Percentiles rank a stretch among this genome's conserved stretches.
Evolutionary conservation across 2,329 filamentous ascomycete species (phyloP).

Genomic region (Trichoderma citrinoviride): DNA sequence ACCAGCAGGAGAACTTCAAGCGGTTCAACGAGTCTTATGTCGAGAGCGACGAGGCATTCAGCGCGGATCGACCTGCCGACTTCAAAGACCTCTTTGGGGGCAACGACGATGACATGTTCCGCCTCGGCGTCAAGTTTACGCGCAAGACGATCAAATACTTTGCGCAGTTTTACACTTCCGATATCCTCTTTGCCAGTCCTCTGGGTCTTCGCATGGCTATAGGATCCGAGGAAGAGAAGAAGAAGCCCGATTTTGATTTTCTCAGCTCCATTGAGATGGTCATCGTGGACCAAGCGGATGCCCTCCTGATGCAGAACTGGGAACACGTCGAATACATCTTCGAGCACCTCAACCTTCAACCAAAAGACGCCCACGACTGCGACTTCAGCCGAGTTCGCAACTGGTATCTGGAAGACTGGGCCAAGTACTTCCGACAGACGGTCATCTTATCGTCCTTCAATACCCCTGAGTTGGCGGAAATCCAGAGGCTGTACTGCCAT

Average conservation of each 20-base stretch:
- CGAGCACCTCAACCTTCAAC: slow-evolving; percentile 85
- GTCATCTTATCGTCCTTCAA: slow-evolving; percentile 78
- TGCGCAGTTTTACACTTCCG: slow-evolving; percentile 91
- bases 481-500: slow-evolving; percentile 72
- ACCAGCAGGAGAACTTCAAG: slow-evolving; percentile 93
- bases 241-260: slow-evolving; percentile 77
- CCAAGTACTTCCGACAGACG: slow-evolving; percentile 79
- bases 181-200: slow-evolving; percentile 89
- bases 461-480: slow-evolving; percentile 80
- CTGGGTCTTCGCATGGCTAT: slow-evolving; percentile 88
- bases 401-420: slow-evolving; percentile 91
- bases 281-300: slow-evolving; percentile 87
- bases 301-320: slow-evolving; percentile 97
- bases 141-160: slow-evolving; percentile 95
- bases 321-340: slow-evolving; percentile 93
- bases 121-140: slow-evolving; percentile 93
- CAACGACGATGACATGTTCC: slow-evolving; percentile 97
- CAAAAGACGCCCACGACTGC: slow-evolving; percentile 84
- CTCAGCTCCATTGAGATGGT: slow-evolving; percentile 90
- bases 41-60: slow-evolving; percentile 62
- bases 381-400: slow-evolving; percentile 87
- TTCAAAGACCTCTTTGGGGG: slow-evolving; percentile 88
- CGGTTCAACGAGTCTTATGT: slow-evolving; percentile 84
- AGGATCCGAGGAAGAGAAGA: slow-evolving; percentile 66
- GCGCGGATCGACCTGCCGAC: slow-evolving; percentile 75